Evolutionary conservation across 306 rosid genomes (phyloP).

Genomic region (Albizia julibrissin): DNA sequence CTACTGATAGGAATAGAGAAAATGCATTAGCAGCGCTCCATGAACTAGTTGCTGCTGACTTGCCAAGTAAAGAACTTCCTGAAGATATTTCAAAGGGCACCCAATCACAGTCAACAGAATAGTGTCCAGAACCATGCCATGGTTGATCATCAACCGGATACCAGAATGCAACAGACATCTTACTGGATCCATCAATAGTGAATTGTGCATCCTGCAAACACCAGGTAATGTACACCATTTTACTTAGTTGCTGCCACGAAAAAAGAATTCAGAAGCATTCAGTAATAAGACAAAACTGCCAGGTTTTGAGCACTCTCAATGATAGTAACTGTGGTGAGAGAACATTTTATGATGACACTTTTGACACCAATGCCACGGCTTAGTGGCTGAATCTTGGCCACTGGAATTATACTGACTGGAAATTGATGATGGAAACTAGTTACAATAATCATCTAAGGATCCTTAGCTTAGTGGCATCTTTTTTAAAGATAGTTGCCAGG

Average conservation of each 20-base stretch:
- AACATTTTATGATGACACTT: background rate
- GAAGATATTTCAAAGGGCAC: slow-evolving; percentile 68
- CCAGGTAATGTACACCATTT: slow-evolving; percentile 41
- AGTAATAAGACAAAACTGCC: slow-evolving; percentile 11
- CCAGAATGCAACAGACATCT: slow-evolving; percentile 95
- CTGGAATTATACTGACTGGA: background rate
- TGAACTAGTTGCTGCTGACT: slow-evolving; percentile 49
- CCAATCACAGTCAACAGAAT: slow-evolving; percentile 87
- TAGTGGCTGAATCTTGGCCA: background rate
- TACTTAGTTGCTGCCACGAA: slow-evolving; percentile 15
- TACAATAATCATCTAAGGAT: background rate
- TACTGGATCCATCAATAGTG: slow-evolving; percentile 72
- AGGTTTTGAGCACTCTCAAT: slow-evolving; percentile 16
- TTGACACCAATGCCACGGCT: background rate
- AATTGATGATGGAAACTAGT: background rate
- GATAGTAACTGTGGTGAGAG: background rate
- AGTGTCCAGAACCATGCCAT: slow-evolving; percentile 96
- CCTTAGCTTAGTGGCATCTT: background rate
- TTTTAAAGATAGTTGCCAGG: background rate
- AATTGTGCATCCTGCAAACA: slow-evolving; percentile 86
- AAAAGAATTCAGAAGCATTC: slow-evolving; percentile 19
- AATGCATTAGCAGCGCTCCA: slow-evolving; percentile 66
- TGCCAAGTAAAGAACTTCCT: slow-evolving; percentile 41
- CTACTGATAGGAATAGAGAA: slow-evolving; percentile 77
- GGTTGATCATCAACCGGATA: slow-evolving; percentile 76